Evolutionary conservation across 2,329 filamentous ascomycete species (phyloP), one percentile per base, ranked within the genome.

Genomic region (Talaromyces sp.): DNA sequence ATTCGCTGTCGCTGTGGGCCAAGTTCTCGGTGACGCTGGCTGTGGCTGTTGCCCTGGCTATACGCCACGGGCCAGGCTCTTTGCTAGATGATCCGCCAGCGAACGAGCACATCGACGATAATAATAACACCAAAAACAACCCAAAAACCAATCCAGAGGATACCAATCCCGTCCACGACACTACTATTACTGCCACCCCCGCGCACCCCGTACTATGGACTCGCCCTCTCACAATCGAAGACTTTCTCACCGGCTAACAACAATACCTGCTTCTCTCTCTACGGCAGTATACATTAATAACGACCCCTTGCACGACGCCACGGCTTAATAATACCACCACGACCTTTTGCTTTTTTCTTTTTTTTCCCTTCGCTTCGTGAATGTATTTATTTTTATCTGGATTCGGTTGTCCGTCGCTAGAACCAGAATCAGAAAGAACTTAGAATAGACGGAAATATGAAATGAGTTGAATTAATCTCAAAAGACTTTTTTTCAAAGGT

Each of bases 11-110:
- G 61, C 67, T 81, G 42, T 82, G 80, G 80, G 69, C 80, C 39
- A 79, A 77, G 63, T 81, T 82, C 65, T 79, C 76, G 10, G 67
- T 81, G 56, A 78, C 78, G 15, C 70, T 82, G 51, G 75, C 79
- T 47, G 71, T 81, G 62, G 80, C 80, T 13, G 73, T 82, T 51
- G 79, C 79, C n/a, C 72, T 79, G 3, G 80, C 80, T 8, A 72
- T 82, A 51, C 76, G 73, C 56, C 72, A 80, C 58, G 80, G 80
- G 2, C 80, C 80, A 17, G 78, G 69, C 17, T 72, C 69, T 57
- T 69, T 81, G 63, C 60, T 81, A 47, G 52, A 19, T 13, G 55
- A 57, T 9, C 4, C 19, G 1, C 19, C 30, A n/a, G 44, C 10
- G 13, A 47, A 30, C 30, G 33, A 55, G 8, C 2, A 33, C 10